A percentile compares a stretch with the other conserved stretches of the same genome.
These are phyloP conservation scores for Hortiboletus flavorubellus DNA, from an alignment of 768 basidiomycete species.

Conservation along the genomic window DNA sequence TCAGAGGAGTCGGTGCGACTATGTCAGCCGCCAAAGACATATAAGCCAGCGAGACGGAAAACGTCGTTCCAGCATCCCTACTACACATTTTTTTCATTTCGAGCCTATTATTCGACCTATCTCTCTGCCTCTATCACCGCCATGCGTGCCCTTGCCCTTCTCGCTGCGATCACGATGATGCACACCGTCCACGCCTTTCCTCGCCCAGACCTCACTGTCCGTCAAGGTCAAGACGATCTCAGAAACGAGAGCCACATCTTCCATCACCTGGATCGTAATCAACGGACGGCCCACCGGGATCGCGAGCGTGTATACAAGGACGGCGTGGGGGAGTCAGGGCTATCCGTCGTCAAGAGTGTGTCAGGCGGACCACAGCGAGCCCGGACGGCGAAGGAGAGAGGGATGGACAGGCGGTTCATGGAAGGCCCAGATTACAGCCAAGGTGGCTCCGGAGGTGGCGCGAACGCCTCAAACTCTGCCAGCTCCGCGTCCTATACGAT, in stretches of 20 bases:
- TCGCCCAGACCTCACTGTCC: slow-evolving; percentile 22
- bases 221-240: slow-evolving; percentile 14
- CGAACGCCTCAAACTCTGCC: not conserved
- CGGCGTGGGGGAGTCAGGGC: not conserved
- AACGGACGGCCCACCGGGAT: slow-evolving; percentile 18
- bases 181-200: slow-evolving; percentile 20
- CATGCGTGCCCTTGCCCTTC: slow-evolving; percentile 25
- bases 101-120: slow-evolving; percentile 6
- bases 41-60: slow-evolving; percentile 12
- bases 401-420: slow-evolving; percentile 17
- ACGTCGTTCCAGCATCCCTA: not conserved
- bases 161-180: slow-evolving; percentile 26
- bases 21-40: slow-evolving; percentile 26
- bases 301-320: slow-evolving; percentile 2
- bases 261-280: slow-evolving; percentile 32
- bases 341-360: not conserved
- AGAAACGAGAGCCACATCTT: slow-evolving; percentile 22
- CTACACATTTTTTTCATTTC: not conserved
- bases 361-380: not conserved
- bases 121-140: slow-evolving; percentile 16
- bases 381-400: not conserved
- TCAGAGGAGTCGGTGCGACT: not conserved
- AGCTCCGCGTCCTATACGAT: slow-evolving; percentile 11
- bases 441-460: slow-evolving; percentile 1
- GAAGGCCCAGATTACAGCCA: slow-evolving; percentile 29